phyloP scores from a whole-genome alignment of 1,284 basidiomycete genomes.

The Leccinum pachyderme region DNA sequence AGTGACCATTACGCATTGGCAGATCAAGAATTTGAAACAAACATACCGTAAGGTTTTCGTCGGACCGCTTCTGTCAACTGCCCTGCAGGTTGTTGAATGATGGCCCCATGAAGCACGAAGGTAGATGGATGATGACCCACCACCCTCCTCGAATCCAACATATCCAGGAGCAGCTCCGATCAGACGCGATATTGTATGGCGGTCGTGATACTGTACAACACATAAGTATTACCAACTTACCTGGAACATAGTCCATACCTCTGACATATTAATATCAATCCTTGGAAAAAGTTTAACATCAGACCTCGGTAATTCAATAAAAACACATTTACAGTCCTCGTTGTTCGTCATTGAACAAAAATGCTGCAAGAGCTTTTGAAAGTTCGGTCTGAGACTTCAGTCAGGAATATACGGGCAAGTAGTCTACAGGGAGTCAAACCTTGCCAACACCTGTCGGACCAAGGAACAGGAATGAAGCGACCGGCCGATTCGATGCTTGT shows the following conservation, averaged over 20 bases:
- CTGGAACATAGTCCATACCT: constrained; percentile 34
- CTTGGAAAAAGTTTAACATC: constrained; percentile 34
- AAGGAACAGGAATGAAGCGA: constrained; percentile 90
- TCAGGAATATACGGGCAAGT: constrained; percentile 1
- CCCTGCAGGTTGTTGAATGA: constrained; percentile 36
- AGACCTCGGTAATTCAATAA: not conserved
- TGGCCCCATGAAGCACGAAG: not conserved
- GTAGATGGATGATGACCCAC: constrained; percentile 30
- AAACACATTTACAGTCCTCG: constrained; percentile 64
- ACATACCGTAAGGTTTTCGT: constrained; percentile 74
- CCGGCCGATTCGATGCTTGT: constrained; percentile 82
- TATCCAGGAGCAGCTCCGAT: constrained; percentile 93
- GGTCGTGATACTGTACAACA: constrained; percentile 68
- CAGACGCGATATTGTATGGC: constrained; percentile 86
- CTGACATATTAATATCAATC: constrained; percentile 91
- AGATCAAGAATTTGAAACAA: not conserved
- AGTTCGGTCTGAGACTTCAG: constrained; percentile 69
- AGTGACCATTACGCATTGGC: not conserved
- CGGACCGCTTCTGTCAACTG: constrained; percentile 88
- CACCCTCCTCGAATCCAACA: constrained; percentile 92
- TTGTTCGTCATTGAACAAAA: constrained; percentile 87
- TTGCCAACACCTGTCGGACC: constrained; percentile 88
- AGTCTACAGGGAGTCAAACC: constrained; percentile 33
- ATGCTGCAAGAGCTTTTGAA: constrained; percentile 81
- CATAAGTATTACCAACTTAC: not conserved